These are phyloP conservation scores for Aspergillus phoenicis DNA, from an alignment of 2,329 filamentous ascomycete species.

Conservation along the genomic window DNA sequence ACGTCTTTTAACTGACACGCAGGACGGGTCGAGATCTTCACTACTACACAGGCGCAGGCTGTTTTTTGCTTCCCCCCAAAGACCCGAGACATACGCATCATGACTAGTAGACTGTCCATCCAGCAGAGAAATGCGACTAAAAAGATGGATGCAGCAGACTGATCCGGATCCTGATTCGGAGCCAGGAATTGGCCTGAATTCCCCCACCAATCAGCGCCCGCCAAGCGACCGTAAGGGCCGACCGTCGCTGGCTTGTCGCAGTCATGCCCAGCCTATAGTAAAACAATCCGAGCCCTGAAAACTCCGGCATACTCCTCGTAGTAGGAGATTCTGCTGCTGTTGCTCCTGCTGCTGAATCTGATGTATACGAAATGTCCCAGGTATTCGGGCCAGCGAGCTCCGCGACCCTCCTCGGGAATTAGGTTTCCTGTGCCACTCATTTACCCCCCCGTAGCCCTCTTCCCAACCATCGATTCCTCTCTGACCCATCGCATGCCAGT, in stretches of 20 bases:
- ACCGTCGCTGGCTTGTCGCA: neutral
- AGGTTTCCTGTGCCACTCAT: neutral
- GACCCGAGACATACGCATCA: neutral
- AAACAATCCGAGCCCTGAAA: neutral
- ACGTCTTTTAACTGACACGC: neutral
- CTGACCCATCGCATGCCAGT: too few relatives aligned
- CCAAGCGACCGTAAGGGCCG: neutral
- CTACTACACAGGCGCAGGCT: too few relatives aligned
- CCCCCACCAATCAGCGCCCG: neutral
- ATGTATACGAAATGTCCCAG: neutral
- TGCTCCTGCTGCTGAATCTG: neutral
- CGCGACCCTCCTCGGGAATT: neutral
- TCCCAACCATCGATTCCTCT: too few relatives aligned
- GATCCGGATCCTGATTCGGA: slow-evolving; percentile 3
- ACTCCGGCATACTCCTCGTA: neutral
- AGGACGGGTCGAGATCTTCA: neutral
- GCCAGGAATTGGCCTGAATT: neutral
- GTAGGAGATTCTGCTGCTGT: neutral
- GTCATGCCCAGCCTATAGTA: neutral
- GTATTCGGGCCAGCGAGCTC: neutral
- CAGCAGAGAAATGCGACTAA: neutral
- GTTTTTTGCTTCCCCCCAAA: neutral
- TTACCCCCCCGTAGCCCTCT: too few relatives aligned
- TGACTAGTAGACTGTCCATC: neutral
- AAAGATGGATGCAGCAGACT: neutral